Base-by-base conservation (phyloP, 495 filamentous ascomycete genomes). In the Niebla homalea region DNA sequence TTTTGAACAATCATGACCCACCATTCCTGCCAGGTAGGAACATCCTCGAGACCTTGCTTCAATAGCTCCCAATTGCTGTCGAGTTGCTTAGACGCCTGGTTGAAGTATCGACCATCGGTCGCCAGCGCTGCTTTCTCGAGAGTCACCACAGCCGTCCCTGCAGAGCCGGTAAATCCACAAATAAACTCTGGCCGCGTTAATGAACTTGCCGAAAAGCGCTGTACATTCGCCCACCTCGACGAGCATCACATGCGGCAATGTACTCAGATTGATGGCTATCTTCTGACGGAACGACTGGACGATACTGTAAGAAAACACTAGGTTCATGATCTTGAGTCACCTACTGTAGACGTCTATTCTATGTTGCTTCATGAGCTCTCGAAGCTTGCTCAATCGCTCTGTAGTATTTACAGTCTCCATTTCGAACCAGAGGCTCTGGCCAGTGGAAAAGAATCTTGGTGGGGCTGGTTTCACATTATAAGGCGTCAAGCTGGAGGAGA, bases 21-120 rank as follows among this genome's bases (percentile, higher is more conserved):
- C 93, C 93, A 99, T 65, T 99, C 93, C 64, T 95, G 88, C 87
- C 92, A 97, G 3, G 90, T 96, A 6, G 87, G 90, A 23, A 96
- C 89, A 63, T 94, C 88, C 57, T 88, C 84, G 16, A 94, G 67
- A 5, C 93, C 93, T 60, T 90, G 84, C 71, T 96, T 99, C 57
- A 99, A 69, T 11, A 99, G 76, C 36, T 74, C 63, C 93, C 93
- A 99, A 64, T 96, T 96, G 54, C 63, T 71, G 61, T 97, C 93
- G 35, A 99, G 77, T 64, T 99, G 90, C 59, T 92, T 84, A 41
- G 80, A 70, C 42, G 93, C 93, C 66, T 99, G 93, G 68, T 96
- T 97, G 73, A 97, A 97, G 67, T 99, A 99, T 39, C 93, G 83
- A 20, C 93, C 93, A 64, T 99, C 93, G 25, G 93, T 99, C 20